phyloP scores from a whole-genome alignment of 768 basidiomycete genomes.

The Kwoniella europaea region DNA sequence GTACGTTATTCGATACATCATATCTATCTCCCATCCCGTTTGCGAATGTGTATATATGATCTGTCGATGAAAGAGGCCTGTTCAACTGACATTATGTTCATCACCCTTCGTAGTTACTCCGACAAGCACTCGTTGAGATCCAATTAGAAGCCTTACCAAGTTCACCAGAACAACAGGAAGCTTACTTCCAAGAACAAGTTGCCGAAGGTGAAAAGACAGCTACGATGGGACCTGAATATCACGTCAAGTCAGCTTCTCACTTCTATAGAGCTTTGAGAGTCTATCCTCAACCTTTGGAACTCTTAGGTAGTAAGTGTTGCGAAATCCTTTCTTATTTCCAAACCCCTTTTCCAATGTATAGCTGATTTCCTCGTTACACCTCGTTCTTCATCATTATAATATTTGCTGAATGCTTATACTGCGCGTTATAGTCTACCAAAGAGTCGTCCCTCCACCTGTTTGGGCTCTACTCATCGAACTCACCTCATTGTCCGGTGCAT shows the following conservation, averaged over 20 bases:
- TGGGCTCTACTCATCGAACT: slow-evolving; percentile 64
- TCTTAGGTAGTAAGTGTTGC: slow-evolving; percentile 69
- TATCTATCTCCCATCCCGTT: no score
- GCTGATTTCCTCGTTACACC: background rate
- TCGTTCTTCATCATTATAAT: background rate
- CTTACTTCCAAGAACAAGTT: slow-evolving; percentile 90
- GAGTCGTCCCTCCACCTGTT: slow-evolving; percentile 74
- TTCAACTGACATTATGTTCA: no score
- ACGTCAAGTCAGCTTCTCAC: slow-evolving; percentile 79
- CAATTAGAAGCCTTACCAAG: slow-evolving; percentile 69
- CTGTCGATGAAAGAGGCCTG: background rate
- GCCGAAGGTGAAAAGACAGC: slow-evolving; percentile 82
- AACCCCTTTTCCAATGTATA: background rate
- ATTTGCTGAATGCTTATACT: background rate
- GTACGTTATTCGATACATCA: slow-evolving; percentile 19
- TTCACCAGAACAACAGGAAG: slow-evolving; percentile 77
- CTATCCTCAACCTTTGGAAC: slow-evolving; percentile 91
- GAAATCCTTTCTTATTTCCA: background rate
- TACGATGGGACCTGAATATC: slow-evolving; percentile 70
- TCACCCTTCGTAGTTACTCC: slow-evolving; percentile 30
- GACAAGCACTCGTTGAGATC: slow-evolving; percentile 61
- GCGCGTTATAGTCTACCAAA: slow-evolving; percentile 70
- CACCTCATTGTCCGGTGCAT: slow-evolving; percentile 65
- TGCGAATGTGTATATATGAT: no score
- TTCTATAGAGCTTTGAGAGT: slow-evolving; percentile 94